Base-by-base conservation (phyloP, 331 rosid species). In the Spiraea crenata region DNA sequence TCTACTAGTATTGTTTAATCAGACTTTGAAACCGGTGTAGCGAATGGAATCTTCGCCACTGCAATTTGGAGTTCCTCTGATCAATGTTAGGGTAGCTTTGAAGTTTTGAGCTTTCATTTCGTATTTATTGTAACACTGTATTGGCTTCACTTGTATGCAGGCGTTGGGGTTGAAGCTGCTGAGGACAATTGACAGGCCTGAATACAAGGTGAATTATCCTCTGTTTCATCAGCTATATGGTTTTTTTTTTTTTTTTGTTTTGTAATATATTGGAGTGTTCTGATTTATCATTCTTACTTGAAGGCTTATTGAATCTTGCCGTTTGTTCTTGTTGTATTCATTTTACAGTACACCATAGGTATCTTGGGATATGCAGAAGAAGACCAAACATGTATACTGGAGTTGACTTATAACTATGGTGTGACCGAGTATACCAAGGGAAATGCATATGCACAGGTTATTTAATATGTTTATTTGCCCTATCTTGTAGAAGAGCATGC, bases 401-500 rank as follows among this genome's bases (percentile, higher is more conserved):
- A 92, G 86, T 82, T 92, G 85, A 86, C 92, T 31, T 92, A 90
- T 71, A 92, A 88, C 79, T 86, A 92, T 81, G 96, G 89, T 60
- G 95, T 86, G 79, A 92, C 91, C 6, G 92, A 90, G 68, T 88
- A 90, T 66, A 76, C 98, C 64, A 90, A 92, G 79, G 96, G 96
- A 72, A 88, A 82, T 79, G 98, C 95, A 64, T 92, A 92, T 85
- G 92, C 95, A 11, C 98, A 92, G 86, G 96, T 91, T 63, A 65
- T 41, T 69, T 70, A 16, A 57, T 42, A 15, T 45, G 11, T 44
- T 4, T 41, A 51, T 72, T 72, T 65, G 58, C 37, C 44, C 25
- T 41, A 5, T n/a, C 57, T 52, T 52, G 1, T 17, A 16, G 40
- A 35, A 34, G 20, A n/a, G 12, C 12, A 11, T 57, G 63, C 63